phyloP scores from a whole-genome alignment of 306 rosid genomes.

The Aeschynomene evenia region DNA sequence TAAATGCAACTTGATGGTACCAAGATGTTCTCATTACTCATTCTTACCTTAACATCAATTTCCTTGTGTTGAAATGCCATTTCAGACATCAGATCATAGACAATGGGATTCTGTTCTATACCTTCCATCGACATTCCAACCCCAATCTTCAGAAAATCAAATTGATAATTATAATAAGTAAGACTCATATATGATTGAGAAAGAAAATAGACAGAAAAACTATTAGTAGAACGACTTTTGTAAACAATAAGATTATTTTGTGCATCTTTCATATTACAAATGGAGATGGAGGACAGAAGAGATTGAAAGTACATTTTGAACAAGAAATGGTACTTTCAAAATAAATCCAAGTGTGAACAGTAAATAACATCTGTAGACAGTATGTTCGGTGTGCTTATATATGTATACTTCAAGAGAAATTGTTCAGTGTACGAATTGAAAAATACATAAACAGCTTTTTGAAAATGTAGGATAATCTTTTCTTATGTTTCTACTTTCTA shows the following conservation, averaged over 20 bases:
- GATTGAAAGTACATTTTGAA: background rate
- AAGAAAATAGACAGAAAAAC: background rate
- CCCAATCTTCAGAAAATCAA: conserved; percentile 66
- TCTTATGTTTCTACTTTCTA: background rate
- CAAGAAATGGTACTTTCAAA: background rate
- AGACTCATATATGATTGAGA: conserved; percentile 5
- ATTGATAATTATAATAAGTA: conserved; percentile 8
- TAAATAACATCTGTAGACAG: background rate
- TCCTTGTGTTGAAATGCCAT: conserved; percentile 76
- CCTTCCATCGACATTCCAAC: conserved; percentile 98
- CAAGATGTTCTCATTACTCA: conserved; percentile 2
- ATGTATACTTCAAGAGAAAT: background rate
- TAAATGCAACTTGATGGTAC: conserved; percentile 11
- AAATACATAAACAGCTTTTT: background rate
- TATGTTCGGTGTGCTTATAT: background rate
- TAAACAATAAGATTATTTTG: background rate
- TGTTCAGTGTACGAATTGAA: background rate
- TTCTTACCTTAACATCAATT: conserved; percentile 66
- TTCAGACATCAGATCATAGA: conserved; percentile 90
- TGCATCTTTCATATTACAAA: background rate
- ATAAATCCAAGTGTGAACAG: conserved; percentile 1
- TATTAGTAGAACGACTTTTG: conserved; percentile 8
- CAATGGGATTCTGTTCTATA: conserved; percentile 84
- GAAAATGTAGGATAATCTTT: background rate
- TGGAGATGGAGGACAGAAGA: background rate